Conservation (phyloP, 768 basidiomycete species). For the Lactarius tabidus region DNA sequence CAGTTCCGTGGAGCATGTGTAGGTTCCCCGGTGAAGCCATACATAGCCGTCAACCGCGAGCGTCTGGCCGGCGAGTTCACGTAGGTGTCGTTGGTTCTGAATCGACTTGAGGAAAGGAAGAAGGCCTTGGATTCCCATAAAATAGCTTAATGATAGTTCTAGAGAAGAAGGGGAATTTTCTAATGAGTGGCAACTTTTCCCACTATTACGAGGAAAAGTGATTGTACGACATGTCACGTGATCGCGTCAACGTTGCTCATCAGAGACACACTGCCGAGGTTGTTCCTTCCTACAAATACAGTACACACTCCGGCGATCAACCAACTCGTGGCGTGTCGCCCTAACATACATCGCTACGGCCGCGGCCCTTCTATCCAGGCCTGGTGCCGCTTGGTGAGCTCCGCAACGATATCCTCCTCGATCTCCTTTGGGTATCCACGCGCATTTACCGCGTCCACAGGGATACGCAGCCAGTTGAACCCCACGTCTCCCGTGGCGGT, state of each 20-base stretch:
- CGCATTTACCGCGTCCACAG: constrained; percentile 34
- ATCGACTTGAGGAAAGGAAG: constrained; percentile 89
- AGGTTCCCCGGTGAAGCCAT: constrained; percentile 87
- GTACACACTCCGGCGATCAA: background rate
- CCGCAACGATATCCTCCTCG: constrained; percentile 83
- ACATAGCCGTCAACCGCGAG: constrained; percentile 95
- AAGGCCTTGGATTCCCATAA: constrained; percentile 91
- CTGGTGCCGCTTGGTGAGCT: constrained; percentile 70
- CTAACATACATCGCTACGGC: background rate
- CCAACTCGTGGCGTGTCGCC: background rate
- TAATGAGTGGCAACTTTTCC: background rate
- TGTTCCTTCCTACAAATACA: constrained; percentile 1
- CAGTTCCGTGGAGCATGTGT: constrained; percentile 85
- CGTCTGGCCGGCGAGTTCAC: constrained; percentile 78
- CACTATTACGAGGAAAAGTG: background rate
- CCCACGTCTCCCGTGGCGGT: constrained; percentile 35
- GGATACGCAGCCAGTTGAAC: constrained; percentile 65
- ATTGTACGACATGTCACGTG: background rate
- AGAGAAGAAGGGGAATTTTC: background rate
- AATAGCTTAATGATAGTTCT: background rate
- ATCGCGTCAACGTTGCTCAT: background rate
- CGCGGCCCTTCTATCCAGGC: constrained; percentile 51
- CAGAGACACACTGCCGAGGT: background rate
- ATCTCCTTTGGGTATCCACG: constrained; percentile 61
- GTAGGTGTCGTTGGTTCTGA: constrained; percentile 70